Conservation (phyloP, 371 early-diverging fungal species). For the Mortierella sp. region DNA sequence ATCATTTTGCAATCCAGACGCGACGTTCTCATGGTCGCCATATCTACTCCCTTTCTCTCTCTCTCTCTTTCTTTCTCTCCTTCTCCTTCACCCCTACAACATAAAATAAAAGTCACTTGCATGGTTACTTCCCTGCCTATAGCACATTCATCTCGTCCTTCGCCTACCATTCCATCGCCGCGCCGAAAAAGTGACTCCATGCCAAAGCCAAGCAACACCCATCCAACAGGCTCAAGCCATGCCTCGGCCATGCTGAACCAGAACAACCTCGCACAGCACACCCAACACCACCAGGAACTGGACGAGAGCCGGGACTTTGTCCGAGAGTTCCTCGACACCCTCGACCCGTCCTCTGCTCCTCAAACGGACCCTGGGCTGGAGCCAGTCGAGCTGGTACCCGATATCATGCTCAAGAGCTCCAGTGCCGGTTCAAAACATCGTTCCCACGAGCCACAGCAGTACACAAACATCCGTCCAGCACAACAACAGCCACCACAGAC, state of each 20-base stretch:
- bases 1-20: too few species aligned
- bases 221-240: not conserved
- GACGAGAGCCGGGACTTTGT: conserved; percentile 44
- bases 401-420: not conserved
- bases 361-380: not conserved
- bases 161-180: not conserved
- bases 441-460: not conserved
- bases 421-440: not conserved
- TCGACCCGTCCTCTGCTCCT: conserved; percentile 10
- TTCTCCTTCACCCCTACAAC: not conserved
- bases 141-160: not conserved
- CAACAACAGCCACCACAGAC: not conserved
- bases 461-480: not conserved
- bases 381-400: not conserved
- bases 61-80: not conserved
- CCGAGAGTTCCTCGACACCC: conserved; percentile 28
- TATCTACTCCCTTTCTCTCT: not conserved
- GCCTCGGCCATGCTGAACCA: conserved; percentile 16
- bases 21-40: not conserved
- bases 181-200: not conserved
- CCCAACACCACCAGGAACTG: conserved; percentile 23
- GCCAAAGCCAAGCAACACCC: conserved; percentile 1
- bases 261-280: conserved; percentile 35
- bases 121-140: not conserved
- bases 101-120: not conserved